Evolutionary conservation across 1,139 yeast species (phyloP), one percentile per base, ranked within the genome.

Genomic region (Saccharomycopsis crataegensis): DNA sequence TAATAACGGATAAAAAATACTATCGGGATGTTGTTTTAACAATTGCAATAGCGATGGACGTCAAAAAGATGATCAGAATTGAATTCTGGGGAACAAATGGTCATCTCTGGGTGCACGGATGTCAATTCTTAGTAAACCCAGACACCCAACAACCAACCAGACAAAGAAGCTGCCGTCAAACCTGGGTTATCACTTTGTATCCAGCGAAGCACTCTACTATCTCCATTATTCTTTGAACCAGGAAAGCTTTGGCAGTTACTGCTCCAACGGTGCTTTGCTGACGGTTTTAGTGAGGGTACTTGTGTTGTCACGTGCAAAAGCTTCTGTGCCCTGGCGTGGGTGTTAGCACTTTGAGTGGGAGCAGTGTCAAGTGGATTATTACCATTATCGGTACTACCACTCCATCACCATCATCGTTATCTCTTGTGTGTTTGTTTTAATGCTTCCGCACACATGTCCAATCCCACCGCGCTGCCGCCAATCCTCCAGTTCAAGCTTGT

Each of bases 401-500:
- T n/a, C n/a, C n/a, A 36, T 36, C 40, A 3, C n/a, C n/a, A 36
- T 3, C 3, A 36, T 11, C 40, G 5, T 11, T 5, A 36, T 3
- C n/a, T n/a, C 3, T 36, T 11, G 2, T 36, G 3, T 36, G n/a
- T 11, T 36, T 3, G n/a, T 36, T 11, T 11, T n/a, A 36, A 36
- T 36, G 11, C n/a, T n/a, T 36, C n/a, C 40, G 2, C n/a, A 11
- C n/a, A 36, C 40, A 36, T 11, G n/a, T 11, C 40, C 40, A 36
- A 11, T 11, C 11, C 40, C 11, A 36, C 28, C 28, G 40, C 40
- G 2, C 40, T n/a, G n/a, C 33, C 48, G 31, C 34, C 55, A 22
- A 46, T 12, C 36, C 42, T 56, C 8, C 58, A 54, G 37, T 56
- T 56, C 51, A 53, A 49, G 49, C 71, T 83, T 50, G 68, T 78